Conservation (phyloP, 768 basidiomycete species). For the Steccherinum ochraceum region DNA sequence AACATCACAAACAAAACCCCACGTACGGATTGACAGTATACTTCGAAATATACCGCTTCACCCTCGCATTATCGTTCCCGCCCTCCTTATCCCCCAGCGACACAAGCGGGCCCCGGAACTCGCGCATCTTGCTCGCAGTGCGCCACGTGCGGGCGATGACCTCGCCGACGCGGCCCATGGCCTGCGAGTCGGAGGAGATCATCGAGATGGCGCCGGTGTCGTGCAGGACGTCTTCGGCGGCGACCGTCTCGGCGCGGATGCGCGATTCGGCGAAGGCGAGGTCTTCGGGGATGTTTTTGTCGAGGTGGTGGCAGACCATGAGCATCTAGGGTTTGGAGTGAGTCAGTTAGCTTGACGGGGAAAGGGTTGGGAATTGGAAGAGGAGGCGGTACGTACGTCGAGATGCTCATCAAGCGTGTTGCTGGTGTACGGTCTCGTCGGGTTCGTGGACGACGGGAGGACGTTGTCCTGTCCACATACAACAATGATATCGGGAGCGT, state of each 20-base stretch:
- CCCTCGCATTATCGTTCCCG: constrained; percentile 72
- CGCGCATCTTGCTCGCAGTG: constrained; percentile 92
- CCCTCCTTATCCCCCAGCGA: constrained; percentile 63
- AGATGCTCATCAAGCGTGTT: constrained; percentile 97
- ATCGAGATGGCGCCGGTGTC: constrained; percentile 93
- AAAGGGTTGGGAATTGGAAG: too few species aligned
- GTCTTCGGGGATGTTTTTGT: constrained; percentile 87
- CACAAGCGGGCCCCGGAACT: constrained; percentile 65
- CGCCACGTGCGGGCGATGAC: constrained; percentile 92
- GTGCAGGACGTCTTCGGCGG: constrained; percentile 94
- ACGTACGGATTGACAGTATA: constrained; percentile 97
- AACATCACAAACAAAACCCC: background rate
- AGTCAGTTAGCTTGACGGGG: constrained; percentile 2
- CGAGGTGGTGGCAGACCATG: constrained; percentile 99
- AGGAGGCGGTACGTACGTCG: constrained; percentile 52
- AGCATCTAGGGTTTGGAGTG: constrained; percentile 64
- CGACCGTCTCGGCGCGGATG: constrained; percentile 93
- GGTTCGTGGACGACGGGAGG: constrained; percentile 94
- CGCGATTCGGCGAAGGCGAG: constrained; percentile 95
- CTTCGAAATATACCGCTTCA: constrained; percentile 93
- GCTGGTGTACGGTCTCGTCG: constrained; percentile 83
- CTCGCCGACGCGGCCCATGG: constrained; percentile 97
- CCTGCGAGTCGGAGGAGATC: constrained; percentile 95
- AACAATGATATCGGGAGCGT: constrained; percentile 98
- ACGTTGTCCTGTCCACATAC: constrained; percentile 89